Evolutionary conservation across 2,329 filamentous ascomycete genomes (phyloP).

Genomic region (Cryphonectria japonica): DNA sequence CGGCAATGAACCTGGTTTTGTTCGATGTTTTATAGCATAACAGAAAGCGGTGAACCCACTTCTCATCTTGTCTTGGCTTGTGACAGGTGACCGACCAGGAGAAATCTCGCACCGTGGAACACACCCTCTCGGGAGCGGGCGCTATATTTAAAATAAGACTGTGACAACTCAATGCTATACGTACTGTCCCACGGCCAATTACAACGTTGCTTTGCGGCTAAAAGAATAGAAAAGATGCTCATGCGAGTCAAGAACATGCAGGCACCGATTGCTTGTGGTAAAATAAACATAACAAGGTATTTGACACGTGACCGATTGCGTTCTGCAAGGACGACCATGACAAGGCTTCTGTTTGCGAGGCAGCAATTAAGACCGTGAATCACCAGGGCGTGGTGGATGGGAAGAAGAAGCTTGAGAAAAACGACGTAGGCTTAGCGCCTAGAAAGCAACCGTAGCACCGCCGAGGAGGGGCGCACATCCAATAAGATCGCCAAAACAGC

Average conservation of each 20-base stretch:
- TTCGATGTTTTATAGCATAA: neutral
- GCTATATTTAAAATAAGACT: neutral
- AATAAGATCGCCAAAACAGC: neutral
- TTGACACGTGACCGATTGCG: neutral
- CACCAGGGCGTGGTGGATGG: neutral
- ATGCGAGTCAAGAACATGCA: slow-evolving; percentile 1
- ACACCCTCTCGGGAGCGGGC: neutral
- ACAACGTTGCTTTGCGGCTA: neutral
- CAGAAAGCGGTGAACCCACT: neutral
- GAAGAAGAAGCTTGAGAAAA: neutral
- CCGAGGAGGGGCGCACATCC: neutral
- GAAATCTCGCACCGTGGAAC: neutral
- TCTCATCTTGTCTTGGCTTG: neutral
- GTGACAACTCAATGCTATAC: neutral
- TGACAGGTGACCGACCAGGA: slow-evolving; percentile 11
- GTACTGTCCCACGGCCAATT: neutral
- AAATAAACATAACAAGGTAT: neutral
- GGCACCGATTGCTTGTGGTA: neutral
- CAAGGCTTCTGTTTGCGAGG: neutral
- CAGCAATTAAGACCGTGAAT: neutral
- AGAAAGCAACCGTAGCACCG: neutral
- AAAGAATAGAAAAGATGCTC: neutral
- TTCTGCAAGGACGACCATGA: neutral
- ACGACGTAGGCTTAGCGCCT: neutral
- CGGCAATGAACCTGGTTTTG: slow-evolving; percentile 1